These are phyloP conservation scores for Talaromyces sp. DNA, from an alignment of 2,329 filamentous ascomycete genomes.

Conservation along the genomic window DNA sequence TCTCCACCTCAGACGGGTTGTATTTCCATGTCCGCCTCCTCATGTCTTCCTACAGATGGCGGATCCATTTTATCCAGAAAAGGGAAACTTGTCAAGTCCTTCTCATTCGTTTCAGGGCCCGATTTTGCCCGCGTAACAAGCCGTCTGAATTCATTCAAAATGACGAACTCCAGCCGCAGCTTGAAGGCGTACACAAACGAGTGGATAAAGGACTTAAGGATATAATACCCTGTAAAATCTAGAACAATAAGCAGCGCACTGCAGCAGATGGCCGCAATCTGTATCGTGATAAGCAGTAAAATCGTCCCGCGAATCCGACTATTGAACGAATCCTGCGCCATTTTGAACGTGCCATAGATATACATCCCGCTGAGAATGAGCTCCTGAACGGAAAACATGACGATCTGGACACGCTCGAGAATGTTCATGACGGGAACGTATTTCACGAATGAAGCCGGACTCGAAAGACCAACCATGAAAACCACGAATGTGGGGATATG, in stretches of 20 bases:
- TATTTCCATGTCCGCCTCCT: background rate
- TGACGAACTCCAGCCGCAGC: conserved; percentile 17
- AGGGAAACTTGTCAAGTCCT: background rate
- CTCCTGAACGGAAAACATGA: conserved; percentile 50
- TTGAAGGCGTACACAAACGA: conserved; percentile 19
- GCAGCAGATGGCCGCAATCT: conserved; percentile 8
- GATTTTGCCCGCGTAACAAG: conserved; percentile 5
- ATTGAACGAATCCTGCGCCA: conserved; percentile 17
- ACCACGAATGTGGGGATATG: conserved; percentile 35
- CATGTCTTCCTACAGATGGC: background rate
- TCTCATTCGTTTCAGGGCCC: background rate
- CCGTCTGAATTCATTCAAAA: conserved; percentile 16
- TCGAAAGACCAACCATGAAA: conserved; percentile 24
- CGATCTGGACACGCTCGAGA: conserved; percentile 49
- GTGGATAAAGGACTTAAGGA: conserved; percentile 18
- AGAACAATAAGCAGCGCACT: conserved; percentile 5
- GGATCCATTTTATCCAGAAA: background rate
- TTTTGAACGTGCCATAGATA: conserved; percentile 43
- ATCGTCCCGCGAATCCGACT: conserved; percentile 14
- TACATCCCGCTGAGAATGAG: conserved; percentile 48
- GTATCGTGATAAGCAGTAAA: conserved; percentile 11
- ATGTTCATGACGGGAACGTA: conserved; percentile 32
- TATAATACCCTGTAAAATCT: conserved; percentile 15
- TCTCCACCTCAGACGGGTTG: background rate
- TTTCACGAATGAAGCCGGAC: conserved; percentile 18